These are phyloP conservation scores for Aspergillus fructus DNA, from an alignment of 2,329 filamentous ascomycete species.

Conservation along the genomic window DNA sequence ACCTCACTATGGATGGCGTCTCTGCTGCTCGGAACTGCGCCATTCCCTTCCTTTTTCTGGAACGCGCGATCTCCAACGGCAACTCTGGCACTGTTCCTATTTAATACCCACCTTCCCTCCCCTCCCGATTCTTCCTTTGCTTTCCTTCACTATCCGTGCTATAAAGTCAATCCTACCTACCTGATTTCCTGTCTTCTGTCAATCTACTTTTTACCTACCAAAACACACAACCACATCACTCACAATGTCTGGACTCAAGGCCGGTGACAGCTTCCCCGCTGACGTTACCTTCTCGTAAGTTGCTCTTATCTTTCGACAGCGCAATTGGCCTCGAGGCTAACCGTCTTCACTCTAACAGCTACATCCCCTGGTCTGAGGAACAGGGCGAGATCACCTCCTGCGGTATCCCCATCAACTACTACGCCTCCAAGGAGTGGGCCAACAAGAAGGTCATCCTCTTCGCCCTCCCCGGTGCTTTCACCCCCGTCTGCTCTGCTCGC, in stretches of 20 bases:
- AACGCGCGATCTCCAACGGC: slow-evolving; percentile 14
- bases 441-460: slow-evolving; percentile 72
- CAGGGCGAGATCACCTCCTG: slow-evolving; percentile 69
- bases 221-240: slow-evolving; percentile 10
- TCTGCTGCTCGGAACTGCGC: slow-evolving; percentile 14
- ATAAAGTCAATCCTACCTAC: slow-evolving; percentile 12
- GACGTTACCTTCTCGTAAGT: slow-evolving; percentile 73
- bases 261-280: slow-evolving; percentile 79
- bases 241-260: slow-evolving; percentile 68
- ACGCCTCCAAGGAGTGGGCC: slow-evolving; percentile 74
- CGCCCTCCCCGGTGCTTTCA: slow-evolving; percentile 75
- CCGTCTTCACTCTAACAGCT: slow-evolving; percentile 46
- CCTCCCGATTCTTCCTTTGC: slow-evolving; percentile 4
- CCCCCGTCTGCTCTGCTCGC: slow-evolving; percentile 76
- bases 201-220: slow-evolving; percentile 12
- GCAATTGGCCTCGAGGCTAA: slow-evolving; percentile 3
- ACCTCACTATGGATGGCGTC: slow-evolving; percentile 22
- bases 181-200: slow-evolving; percentile 18
- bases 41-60: slow-evolving; percentile 11
- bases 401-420: slow-evolving; percentile 73
- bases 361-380: slow-evolving; percentile 74
- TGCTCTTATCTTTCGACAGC: slow-evolving; percentile 2
- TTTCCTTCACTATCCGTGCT: neutral
- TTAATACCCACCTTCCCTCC: slow-evolving; percentile 21
- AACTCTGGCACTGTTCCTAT: slow-evolving; percentile 16